These are phyloP conservation scores for Dianthus caryophyllus DNA, from an alignment of 148 eudicot species.

Conservation along the genomic window DNA sequence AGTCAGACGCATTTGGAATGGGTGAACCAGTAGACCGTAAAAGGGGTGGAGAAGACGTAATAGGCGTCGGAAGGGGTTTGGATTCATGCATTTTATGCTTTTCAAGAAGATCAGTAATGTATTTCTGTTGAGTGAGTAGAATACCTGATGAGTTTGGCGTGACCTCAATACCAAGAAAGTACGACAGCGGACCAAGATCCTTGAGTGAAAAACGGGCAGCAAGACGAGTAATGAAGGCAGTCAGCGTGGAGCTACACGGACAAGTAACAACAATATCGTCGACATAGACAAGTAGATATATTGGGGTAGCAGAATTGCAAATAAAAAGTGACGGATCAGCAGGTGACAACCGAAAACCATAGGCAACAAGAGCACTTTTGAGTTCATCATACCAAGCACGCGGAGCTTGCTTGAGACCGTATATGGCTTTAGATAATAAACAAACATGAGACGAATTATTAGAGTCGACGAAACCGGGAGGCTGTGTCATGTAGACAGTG, in stretches of 20 bases:
- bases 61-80: no score
- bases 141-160: background rate
- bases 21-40: background rate
- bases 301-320: background rate
- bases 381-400: constrained; percentile 4
- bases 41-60: background rate
- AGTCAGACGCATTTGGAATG: background rate
- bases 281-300: constrained; percentile 2
- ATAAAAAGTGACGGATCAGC: background rate
- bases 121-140: background rate
- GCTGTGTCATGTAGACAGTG: background rate
- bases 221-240: background rate
- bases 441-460: background rate
- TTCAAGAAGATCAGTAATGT: background rate
- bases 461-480: background rate
- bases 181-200: no score
- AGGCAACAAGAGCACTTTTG: background rate
- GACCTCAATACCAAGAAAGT: no score
- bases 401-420: constrained; percentile 1
- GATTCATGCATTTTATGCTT: background rate
- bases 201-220: no score
- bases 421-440: background rate
- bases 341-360: background rate
- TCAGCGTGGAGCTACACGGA: background rate
- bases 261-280: background rate